Evolutionary conservation across 139 green algal genomes (phyloP).

Genomic region (Coelastrella sp.): DNA sequence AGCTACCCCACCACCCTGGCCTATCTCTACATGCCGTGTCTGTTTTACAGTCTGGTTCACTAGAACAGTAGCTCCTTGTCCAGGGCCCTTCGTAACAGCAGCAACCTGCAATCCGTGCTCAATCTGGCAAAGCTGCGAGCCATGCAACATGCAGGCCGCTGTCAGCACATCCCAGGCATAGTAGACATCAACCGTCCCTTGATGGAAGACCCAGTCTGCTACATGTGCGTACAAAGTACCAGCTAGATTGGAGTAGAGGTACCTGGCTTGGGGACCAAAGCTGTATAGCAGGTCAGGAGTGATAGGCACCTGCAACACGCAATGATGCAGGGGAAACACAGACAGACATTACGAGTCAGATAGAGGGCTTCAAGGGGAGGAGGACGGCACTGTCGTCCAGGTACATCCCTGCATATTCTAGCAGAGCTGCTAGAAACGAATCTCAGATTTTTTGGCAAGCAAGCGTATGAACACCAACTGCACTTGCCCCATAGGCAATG

Average conservation of each 20-base stretch:
- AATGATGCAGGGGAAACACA: neutral
- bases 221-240: constrained; percentile 42
- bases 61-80: constrained; percentile 41
- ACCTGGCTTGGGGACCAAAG: constrained; percentile 39
- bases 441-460: neutral
- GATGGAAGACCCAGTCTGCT: constrained; percentile 42
- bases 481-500: neutral
- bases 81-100: constrained; percentile 24
- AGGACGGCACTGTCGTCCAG: too few species aligned
- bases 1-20: too few species aligned
- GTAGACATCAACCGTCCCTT: constrained; percentile 19
- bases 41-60: neutral
- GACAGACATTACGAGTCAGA: neutral
- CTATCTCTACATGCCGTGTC: too few species aligned
- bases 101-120: neutral
- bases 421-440: too few species aligned
- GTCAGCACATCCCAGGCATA: constrained; percentile 45
- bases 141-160: constrained; percentile 23
- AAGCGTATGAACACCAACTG: neutral
- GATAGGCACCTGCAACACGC: neutral
- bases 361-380: neutral
- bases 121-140: constrained; percentile 6
- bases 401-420: too few species aligned
- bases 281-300: constrained; percentile 16
- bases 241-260: constrained; percentile 35